Evolutionary conservation across 1,284 basidiomycete species (phyloP).

Genomic region (Ustilago shanxiensis): DNA sequence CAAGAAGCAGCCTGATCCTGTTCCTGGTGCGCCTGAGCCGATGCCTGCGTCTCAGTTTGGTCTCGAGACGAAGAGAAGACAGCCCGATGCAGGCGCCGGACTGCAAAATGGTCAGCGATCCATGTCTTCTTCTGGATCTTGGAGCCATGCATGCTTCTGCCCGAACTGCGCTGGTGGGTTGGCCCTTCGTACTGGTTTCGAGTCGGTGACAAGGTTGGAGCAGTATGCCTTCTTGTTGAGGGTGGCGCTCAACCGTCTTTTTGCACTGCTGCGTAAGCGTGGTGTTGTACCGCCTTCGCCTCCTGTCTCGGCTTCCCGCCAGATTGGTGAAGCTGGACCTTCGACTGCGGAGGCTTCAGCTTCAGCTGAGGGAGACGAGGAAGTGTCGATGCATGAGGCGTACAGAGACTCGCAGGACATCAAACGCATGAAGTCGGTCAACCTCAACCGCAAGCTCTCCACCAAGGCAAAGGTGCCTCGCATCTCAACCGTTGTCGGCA

Average conservation of each 20-base stretch:
- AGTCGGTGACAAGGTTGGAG: slow-evolving; percentile 91
- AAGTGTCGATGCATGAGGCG: slow-evolving; percentile 71
- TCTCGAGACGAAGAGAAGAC: slow-evolving; percentile 53
- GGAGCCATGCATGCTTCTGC: slow-evolving; percentile 74
- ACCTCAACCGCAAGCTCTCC: slow-evolving; percentile 90
- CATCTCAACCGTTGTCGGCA: slow-evolving; percentile 94
- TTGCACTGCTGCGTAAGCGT: slow-evolving; percentile 88
- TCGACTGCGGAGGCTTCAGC: not conserved
- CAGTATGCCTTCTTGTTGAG: slow-evolving; percentile 98
- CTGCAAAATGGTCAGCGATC: slow-evolving; percentile 20
- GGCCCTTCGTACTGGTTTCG: slow-evolving; percentile 76
- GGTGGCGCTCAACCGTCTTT: slow-evolving; percentile 91
- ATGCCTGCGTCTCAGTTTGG: slow-evolving; percentile 57
- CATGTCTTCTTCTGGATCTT: slow-evolving; percentile 13
- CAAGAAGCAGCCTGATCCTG: slow-evolving; percentile 37
- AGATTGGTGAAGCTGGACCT: slow-evolving; percentile 15
- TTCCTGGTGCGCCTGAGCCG: slow-evolving; percentile 39
- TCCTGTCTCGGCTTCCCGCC: slow-evolving; percentile 35
- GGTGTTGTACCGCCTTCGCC: slow-evolving; percentile 86
- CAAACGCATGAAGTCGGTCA: slow-evolving; percentile 88
- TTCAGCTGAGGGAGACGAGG: slow-evolving; percentile 25
- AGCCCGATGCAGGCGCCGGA: slow-evolving; percentile 15
- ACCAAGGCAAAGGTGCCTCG: slow-evolving; percentile 91
- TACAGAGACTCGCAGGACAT: slow-evolving; percentile 90
- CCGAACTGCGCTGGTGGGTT: slow-evolving; percentile 76